These are phyloP conservation scores for Gossypium bickii DNA, from an alignment of 345 rosid genomes.

Conservation along the genomic window DNA sequence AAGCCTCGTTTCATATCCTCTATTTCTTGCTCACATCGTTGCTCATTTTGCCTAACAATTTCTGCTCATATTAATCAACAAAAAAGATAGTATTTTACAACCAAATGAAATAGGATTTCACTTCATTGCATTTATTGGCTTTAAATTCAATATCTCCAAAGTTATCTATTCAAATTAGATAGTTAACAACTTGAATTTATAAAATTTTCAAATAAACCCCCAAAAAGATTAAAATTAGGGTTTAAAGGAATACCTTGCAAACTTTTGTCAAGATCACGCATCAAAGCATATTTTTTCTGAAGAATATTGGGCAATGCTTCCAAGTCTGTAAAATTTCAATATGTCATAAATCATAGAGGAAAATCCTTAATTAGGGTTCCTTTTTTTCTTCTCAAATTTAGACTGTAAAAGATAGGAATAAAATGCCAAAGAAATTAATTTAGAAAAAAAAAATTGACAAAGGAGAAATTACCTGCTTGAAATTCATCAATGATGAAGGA, in stretches of 20 bases:
- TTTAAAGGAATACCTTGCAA: conserved; percentile 57
- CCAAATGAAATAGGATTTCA: not conserved
- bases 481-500: conserved; percentile 17
- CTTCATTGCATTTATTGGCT: not conserved
- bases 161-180: not conserved
- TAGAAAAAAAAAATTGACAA: not conserved
- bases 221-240: not conserved
- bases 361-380: not conserved
- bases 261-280: conserved; percentile 86
- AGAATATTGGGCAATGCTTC: conserved; percentile 74
- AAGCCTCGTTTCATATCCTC: conserved; percentile 65
- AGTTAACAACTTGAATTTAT: not conserved
- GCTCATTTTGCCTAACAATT: conserved; percentile 77
- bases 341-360: not conserved
- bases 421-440: not conserved
- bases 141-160: not conserved
- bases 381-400: not conserved
- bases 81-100: not conserved
- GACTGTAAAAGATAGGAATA: not conserved
- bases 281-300: conserved; percentile 80
- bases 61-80: conserved; percentile 37
- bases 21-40: conserved; percentile 79
- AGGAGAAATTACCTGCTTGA: conserved; percentile 8
- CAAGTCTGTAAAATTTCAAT: conserved; percentile 45
- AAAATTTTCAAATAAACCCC: not conserved